Evolutionary conservation across 2,329 filamentous ascomycete genomes (phyloP).

Genomic region (Phaeosphaeriaceae sp.): DNA sequence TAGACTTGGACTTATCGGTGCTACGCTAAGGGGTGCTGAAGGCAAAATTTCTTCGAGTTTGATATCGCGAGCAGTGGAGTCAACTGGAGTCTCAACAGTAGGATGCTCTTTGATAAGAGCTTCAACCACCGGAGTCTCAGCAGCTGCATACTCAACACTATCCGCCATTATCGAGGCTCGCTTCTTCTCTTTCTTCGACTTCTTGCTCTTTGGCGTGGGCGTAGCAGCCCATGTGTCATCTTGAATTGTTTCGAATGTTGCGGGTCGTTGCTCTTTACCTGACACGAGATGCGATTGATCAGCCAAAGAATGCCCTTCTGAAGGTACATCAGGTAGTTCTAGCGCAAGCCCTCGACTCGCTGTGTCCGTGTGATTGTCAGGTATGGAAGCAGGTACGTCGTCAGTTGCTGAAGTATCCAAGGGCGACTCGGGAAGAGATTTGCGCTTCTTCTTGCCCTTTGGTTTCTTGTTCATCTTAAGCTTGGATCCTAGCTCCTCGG

Average conservation of each 20-base stretch:
- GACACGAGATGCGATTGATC: background rate
- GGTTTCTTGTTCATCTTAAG: conserved; percentile 53
- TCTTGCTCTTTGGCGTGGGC: conserved; percentile 35
- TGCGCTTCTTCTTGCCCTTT: conserved; percentile 53
- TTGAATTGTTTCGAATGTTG: conserved; percentile 7
- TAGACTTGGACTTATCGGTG: background rate
- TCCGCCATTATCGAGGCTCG: conserved; percentile 33
- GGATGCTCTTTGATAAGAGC: conserved; percentile 38
- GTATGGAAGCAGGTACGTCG: background rate
- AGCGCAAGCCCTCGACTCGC: background rate
- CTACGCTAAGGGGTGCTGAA: conserved; percentile 4
- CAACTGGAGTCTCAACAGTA: conserved; percentile 40
- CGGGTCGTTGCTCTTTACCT: conserved; percentile 3
- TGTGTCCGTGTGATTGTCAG: background rate
- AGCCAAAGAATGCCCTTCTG: background rate
- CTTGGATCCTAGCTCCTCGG: conserved; percentile 43
- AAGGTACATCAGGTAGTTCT: background rate
- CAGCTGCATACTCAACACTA: conserved; percentile 34
- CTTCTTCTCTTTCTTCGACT: conserved; percentile 39
- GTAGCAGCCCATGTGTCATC: conserved; percentile 14
- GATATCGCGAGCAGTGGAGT: conserved; percentile 25
- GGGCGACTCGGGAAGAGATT: conserved; percentile 13
- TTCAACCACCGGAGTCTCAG: conserved; percentile 42
- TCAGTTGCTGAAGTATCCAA: conserved; percentile 2
- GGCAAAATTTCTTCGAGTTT: conserved; percentile 17